Conservation (phyloP, 83 land plant genomes). For the Larix sibirica region DNA sequence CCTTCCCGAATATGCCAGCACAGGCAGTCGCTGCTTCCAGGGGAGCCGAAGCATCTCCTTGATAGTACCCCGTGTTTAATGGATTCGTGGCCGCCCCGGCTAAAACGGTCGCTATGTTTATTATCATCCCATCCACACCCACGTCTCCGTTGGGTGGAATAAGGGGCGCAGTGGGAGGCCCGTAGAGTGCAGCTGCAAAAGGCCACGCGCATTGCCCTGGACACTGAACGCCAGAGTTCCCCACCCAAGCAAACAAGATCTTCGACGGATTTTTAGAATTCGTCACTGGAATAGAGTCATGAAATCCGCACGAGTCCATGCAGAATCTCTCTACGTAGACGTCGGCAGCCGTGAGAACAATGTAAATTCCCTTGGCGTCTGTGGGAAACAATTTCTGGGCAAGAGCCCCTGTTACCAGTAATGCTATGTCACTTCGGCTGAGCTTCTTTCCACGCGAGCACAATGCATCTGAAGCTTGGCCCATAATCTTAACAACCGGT, state of each 20-base stretch:
- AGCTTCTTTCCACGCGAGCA: slow-evolving; percentile 28
- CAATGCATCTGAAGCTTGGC: slow-evolving; percentile 15
- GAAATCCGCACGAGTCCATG: slow-evolving; percentile 32
- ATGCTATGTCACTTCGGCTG: slow-evolving; percentile 14
- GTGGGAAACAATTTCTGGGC: not conserved
- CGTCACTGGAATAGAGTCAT: slow-evolving; percentile 4
- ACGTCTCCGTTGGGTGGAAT: slow-evolving; percentile 24
- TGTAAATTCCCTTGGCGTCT: slow-evolving; percentile 23
- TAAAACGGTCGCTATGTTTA: slow-evolving; percentile 38
- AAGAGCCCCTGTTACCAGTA: not conserved
- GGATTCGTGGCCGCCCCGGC: slow-evolving; percentile 43
- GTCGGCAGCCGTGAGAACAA: slow-evolving; percentile 35
- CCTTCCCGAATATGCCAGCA: slow-evolving; percentile 31
- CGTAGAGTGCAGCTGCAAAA: slow-evolving; percentile 22
- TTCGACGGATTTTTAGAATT: not conserved
- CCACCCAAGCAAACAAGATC: slow-evolving; percentile 13
- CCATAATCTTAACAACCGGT: slow-evolving; percentile 7
- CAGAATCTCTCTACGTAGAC: slow-evolving; percentile 31
- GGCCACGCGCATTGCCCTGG: slow-evolving; percentile 45
- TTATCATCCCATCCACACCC: slow-evolving; percentile 42
- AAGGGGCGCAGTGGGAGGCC: slow-evolving; percentile 23
- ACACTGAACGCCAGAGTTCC: slow-evolving; percentile 27
- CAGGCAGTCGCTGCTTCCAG: slow-evolving; percentile 46
- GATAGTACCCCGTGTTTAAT: slow-evolving; percentile 31
- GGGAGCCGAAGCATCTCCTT: slow-evolving; percentile 29